A percentile compares a stretch with the other conserved stretches of the same genome.
Evolutionary conservation across 2,329 filamentous ascomycete species (phyloP).

Genomic region (Rutstroemia sp.): DNA sequence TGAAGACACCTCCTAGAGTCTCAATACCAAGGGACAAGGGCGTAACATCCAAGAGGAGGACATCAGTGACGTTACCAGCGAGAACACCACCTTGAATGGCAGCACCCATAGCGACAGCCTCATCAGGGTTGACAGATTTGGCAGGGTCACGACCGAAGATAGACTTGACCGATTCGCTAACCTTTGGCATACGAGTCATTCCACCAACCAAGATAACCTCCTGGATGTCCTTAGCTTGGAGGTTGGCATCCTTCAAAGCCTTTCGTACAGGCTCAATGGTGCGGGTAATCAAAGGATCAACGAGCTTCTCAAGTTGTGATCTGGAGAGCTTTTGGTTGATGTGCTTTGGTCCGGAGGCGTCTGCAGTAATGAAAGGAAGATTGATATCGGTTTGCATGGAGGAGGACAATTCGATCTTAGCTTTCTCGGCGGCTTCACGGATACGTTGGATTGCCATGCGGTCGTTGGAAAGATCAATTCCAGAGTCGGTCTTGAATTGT

Average conservation of each 20-base stretch:
- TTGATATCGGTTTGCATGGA: slow-evolving; percentile 96
- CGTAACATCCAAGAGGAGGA: slow-evolving; percentile 90
- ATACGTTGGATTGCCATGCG: slow-evolving; percentile 99
- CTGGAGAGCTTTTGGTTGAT: slow-evolving; percentile 94
- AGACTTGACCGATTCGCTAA: slow-evolving; percentile 88
- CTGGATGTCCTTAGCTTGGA: slow-evolving; percentile 89
- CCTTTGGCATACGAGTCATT: slow-evolving; percentile 99
- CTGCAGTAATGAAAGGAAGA: slow-evolving; percentile 96
- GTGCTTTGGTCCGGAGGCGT: slow-evolving; percentile 93
- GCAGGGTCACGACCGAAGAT: slow-evolving; percentile 95
- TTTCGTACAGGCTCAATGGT: slow-evolving; percentile 93
- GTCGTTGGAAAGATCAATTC: slow-evolving; percentile 82
- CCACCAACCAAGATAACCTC: slow-evolving; percentile 97
- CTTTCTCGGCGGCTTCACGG: slow-evolving; percentile 97
- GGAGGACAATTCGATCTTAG: slow-evolving; percentile 97
- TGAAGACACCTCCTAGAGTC: slow-evolving; percentile 97
- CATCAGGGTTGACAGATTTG: slow-evolving; percentile 97
- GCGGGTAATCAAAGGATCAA: slow-evolving; percentile 78
- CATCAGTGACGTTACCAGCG: slow-evolving; percentile 92
- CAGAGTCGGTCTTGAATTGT: slow-evolving; percentile 94
- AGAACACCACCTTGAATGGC: slow-evolving; percentile 96
- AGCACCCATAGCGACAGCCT: slow-evolving; percentile 96
- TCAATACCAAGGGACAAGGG: slow-evolving; percentile 96
- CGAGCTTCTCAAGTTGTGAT: slow-evolving; percentile 85
- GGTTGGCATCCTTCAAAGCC: slow-evolving; percentile 90